phyloP scores from a whole-genome alignment of 495 filamentous ascomycete genomes.

The Hypoxylon rickii region DNA sequence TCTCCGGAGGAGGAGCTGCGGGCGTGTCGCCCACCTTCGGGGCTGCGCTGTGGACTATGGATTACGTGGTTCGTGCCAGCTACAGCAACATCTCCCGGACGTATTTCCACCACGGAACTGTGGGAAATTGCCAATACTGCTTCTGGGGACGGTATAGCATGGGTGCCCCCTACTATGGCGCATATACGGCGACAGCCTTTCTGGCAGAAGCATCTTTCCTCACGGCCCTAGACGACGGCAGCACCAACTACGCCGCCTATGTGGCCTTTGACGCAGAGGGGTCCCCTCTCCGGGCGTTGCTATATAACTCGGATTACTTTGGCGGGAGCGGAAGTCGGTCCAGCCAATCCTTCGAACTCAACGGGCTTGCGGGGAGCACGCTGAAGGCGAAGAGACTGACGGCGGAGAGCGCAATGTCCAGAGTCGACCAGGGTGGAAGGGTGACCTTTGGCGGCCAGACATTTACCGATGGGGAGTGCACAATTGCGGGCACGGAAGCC shows the following conservation, averaged over 20 bases:
- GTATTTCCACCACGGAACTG: slow-evolving; percentile 67
- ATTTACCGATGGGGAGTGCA: slow-evolving; percentile 59
- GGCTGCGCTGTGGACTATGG: slow-evolving; percentile 64
- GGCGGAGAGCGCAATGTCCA: slow-evolving; percentile 51
- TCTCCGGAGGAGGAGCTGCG: slow-evolving; percentile 54
- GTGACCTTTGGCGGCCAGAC: slow-evolving; percentile 58
- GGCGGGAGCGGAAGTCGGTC: slow-evolving; percentile 49
- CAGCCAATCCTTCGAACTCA: slow-evolving; percentile 52
- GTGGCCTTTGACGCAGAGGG: slow-evolving; percentile 51
- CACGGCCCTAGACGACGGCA: slow-evolving; percentile 56
- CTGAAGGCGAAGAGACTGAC: slow-evolving; percentile 60
- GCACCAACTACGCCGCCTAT: slow-evolving; percentile 56
- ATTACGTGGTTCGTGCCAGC: slow-evolving; percentile 58
- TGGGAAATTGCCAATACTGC: slow-evolving; percentile 66
- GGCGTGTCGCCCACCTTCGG: slow-evolving; percentile 62
- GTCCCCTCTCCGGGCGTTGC: slow-evolving; percentile 47
- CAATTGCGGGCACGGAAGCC: slow-evolving; percentile 47
- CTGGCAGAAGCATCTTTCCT: slow-evolving; percentile 57
- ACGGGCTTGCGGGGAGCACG: slow-evolving; percentile 43
- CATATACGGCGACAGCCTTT: slow-evolving; percentile 57
- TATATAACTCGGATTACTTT: slow-evolving; percentile 66
- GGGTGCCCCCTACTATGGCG: slow-evolving; percentile 63
- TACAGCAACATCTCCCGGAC: slow-evolving; percentile 53
- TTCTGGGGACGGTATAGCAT: slow-evolving; percentile 62
- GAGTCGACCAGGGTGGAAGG: slow-evolving; percentile 53